Evolutionary conservation across 352 stramenopile genomes (phyloP).

Genomic region (Elongisporangium undulatum): DNA sequence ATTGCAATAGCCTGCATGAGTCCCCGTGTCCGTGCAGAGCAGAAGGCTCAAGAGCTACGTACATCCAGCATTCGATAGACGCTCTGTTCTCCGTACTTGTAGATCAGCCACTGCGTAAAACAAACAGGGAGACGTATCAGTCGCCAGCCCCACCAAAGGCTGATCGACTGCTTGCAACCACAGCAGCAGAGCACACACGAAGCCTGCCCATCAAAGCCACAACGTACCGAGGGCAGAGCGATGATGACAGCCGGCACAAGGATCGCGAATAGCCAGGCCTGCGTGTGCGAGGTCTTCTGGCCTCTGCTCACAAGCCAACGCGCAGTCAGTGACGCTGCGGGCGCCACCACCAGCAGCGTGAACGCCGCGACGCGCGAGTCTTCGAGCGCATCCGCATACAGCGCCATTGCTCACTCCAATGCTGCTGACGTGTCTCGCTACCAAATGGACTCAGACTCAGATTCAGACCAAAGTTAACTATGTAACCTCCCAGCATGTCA

Average conservation of each 20-base stretch:
- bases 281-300: conserved; percentile 33
- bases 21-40: neutral
- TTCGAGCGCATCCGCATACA: conserved; percentile 41
- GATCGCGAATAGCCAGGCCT: conserved; percentile 40
- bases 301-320: conserved; percentile 27
- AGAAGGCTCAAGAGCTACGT: neutral
- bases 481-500: no score
- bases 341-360: conserved; percentile 39
- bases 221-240: conserved; percentile 28
- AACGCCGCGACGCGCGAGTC: conserved; percentile 40
- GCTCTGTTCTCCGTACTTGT: conserved; percentile 13
- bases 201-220: neutral
- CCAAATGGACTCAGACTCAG: neutral
- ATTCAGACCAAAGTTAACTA: neutral
- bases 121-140: no score
- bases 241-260: conserved; percentile 35
- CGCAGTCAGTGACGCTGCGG: conserved; percentile 26
- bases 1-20: neutral
- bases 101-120: conserved; percentile 15
- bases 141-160: neutral
- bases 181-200: no score
- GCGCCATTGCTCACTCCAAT: conserved; percentile 2
- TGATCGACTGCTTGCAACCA: neutral
- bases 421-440: neutral
- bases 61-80: conserved; percentile 21